These are phyloP conservation scores for Podospora australis DNA, from an alignment of 495 filamentous ascomycete genomes.

Conservation along the genomic window DNA sequence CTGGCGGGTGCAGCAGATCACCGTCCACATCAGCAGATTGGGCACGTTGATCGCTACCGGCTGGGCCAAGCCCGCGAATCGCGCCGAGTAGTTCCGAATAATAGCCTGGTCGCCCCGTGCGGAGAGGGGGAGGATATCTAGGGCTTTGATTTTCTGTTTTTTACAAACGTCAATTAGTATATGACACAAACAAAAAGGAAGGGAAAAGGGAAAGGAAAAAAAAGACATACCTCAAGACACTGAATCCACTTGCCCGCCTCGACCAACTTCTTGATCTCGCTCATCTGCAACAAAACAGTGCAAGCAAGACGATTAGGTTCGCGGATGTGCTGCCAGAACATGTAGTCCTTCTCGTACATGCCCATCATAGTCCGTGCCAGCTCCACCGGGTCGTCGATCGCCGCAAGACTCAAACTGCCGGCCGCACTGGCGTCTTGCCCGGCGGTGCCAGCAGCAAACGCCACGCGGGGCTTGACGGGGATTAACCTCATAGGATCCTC, in stretches of 20 bases:
- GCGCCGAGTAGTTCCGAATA: constrained; percentile 68
- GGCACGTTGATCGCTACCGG: constrained; percentile 80
- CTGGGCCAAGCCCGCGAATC: constrained; percentile 66
- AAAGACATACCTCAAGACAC: constrained; percentile 70
- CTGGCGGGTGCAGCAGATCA: constrained; percentile 71
- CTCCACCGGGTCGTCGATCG: constrained; percentile 76
- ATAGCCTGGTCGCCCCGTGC: constrained; percentile 60
- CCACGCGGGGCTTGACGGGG: constrained; percentile 63
- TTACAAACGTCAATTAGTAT: constrained; percentile 5
- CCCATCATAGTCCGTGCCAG: constrained; percentile 72
- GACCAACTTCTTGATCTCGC: constrained; percentile 65
- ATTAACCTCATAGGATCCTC: constrained; percentile 66
- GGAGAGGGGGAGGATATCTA: constrained; percentile 73
- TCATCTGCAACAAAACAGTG: constrained; percentile 67
- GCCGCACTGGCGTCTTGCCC: constrained; percentile 33
- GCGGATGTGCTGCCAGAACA: constrained; percentile 65
- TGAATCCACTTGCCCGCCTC: constrained; percentile 65
- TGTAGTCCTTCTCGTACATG: constrained; percentile 69
- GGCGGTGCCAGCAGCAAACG: constrained; percentile 22
- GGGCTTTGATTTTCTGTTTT: constrained; percentile 59
- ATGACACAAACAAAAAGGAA: not conserved
- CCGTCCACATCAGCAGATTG: constrained; percentile 86
- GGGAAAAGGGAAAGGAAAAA: constrained; percentile 3
- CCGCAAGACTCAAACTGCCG: constrained; percentile 71
- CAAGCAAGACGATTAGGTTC: constrained; percentile 63